Conservation (phyloP, 805 yeast species). For the Barnettozyma sucrosica region DNA sequence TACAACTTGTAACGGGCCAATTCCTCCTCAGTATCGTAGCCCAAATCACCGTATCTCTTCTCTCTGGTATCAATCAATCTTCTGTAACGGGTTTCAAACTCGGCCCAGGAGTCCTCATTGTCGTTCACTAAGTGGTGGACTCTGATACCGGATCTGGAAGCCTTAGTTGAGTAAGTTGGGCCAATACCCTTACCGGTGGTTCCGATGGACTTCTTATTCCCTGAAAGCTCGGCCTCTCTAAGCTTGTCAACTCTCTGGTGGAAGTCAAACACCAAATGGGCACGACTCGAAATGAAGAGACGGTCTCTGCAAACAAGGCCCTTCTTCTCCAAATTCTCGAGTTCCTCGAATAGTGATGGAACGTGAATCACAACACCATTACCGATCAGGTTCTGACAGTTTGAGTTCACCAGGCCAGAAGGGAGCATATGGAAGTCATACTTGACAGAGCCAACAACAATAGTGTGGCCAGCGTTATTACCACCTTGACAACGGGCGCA, state of each 20-base stretch:
- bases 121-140: conserved; percentile 92
- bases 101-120: conserved; percentile 89
- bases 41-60: conserved; percentile 90
- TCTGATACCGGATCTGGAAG: conserved; percentile 92
- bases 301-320: conserved; percentile 64
- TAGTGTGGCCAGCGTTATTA: conserved; percentile 98
- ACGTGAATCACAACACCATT: conserved; percentile 95
- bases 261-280: conserved; percentile 95
- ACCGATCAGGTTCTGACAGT: conserved; percentile 85
- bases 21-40: conserved; percentile 78
- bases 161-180: conserved; percentile 95
- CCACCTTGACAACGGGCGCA: conserved; percentile 99
- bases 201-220: conserved; percentile 78
- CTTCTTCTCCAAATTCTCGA: conserved; percentile 72
- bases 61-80: conserved; percentile 76
- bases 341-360: conserved; percentile 87
- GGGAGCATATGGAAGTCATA: conserved; percentile 99
- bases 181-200: conserved; percentile 99
- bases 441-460: conserved; percentile 81
- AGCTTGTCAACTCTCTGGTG: conserved; percentile 96
- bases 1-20: conserved; percentile 68
- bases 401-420: conserved; percentile 92
- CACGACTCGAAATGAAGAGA: conserved; percentile 84
- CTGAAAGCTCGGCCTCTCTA: conserved; percentile 80
- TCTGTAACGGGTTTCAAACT: conserved; percentile 71